These are phyloP conservation scores for Globisporangium orthogonon DNA, from an alignment of 352 stramenopile genomes.

Conservation along the genomic window DNA sequence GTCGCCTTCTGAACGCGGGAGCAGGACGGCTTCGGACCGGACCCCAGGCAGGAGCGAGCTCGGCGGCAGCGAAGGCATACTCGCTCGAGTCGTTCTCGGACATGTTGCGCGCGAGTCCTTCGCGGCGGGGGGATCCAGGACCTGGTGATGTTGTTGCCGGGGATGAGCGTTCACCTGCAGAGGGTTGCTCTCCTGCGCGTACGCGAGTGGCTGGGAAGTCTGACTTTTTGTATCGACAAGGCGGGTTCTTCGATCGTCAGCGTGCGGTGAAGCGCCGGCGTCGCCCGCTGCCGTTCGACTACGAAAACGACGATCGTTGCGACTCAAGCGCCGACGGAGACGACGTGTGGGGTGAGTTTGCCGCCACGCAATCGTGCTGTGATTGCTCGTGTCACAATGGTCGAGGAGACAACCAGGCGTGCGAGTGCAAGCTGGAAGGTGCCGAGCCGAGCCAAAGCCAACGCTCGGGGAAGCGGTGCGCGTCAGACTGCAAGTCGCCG, in stretches of 20 bases:
- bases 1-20: neutral
- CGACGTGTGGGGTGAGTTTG: neutral
- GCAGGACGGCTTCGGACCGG: conserved; percentile 2
- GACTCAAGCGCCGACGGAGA: conserved; percentile 5
- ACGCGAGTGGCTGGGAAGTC: conserved; percentile 27
- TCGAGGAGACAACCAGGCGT: neutral
- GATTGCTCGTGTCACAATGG: conserved; percentile 29
- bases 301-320: conserved; percentile 20
- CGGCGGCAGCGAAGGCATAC: conserved; percentile 37
- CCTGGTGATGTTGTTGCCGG: conserved; percentile 8
- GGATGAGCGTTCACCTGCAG: conserved; percentile 11
- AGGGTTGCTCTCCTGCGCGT: conserved; percentile 16
- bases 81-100: conserved; percentile 53
- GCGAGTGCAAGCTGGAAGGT: conserved; percentile 4
- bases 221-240: conserved; percentile 72
- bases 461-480: conserved; percentile 1
- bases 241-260: conserved; percentile 78
- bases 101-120: conserved; percentile 29
- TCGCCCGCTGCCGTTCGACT: conserved; percentile 52
- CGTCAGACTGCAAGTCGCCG: neutral
- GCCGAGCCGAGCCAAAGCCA: neutral
- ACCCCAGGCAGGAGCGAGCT: conserved; percentile 8
- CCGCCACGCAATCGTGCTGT: conserved; percentile 20
- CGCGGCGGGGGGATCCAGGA: conserved; percentile 3
- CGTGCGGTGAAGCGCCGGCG: conserved; percentile 48